A percentile compares a stretch with the other conserved stretches of the same genome.
Conservation (phyloP, 208 protist species). For the Crithidia thermophila region DNA sequence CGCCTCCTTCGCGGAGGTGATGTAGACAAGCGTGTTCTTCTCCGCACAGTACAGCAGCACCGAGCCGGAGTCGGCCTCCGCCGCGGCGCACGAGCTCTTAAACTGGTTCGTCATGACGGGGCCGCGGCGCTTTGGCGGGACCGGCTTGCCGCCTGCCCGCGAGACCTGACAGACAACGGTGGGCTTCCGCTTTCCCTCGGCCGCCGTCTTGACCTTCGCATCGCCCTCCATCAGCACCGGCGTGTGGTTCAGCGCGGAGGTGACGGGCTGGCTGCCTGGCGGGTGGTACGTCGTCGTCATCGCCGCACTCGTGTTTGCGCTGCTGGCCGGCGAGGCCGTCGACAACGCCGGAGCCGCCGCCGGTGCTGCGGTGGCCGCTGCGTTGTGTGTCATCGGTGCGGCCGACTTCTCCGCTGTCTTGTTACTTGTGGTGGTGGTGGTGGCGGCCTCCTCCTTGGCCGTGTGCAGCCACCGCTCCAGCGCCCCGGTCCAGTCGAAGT, state of each 20-base stretch:
- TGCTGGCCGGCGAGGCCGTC: neutral
- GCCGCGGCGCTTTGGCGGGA: slow-evolving; percentile 15
- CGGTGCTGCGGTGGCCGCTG: neutral
- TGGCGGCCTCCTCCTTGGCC: slow-evolving; percentile 19
- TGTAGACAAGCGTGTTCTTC: slow-evolving; percentile 58
- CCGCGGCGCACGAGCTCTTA: slow-evolving; percentile 50
- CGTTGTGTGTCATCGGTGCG: neutral
- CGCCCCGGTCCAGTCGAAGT: slow-evolving; percentile 40
- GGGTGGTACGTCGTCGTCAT: slow-evolving; percentile 1
- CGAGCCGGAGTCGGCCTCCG: slow-evolving; percentile 32
- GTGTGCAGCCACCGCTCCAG: slow-evolving; percentile 43
- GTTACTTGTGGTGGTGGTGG: too few species aligned
- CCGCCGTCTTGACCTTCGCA: neutral
- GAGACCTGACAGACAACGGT: slow-evolving; percentile 22
- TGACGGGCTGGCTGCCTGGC: slow-evolving; percentile 3
- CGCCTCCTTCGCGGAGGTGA: slow-evolving; percentile 19
- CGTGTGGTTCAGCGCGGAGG: slow-evolving; percentile 18
- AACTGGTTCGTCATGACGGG: slow-evolving; percentile 61
- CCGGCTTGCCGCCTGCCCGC: slow-evolving; percentile 2
- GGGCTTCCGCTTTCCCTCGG: slow-evolving; percentile 4
- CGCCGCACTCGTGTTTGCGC: neutral
- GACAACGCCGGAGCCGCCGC: neutral
- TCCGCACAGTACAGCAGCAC: slow-evolving; percentile 54
- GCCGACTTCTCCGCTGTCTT: neutral
- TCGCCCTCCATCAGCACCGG: slow-evolving; percentile 18